Evolutionary conservation across 2,329 filamentous ascomycete species (phyloP).

Genomic region (Neonectria hederae): DNA sequence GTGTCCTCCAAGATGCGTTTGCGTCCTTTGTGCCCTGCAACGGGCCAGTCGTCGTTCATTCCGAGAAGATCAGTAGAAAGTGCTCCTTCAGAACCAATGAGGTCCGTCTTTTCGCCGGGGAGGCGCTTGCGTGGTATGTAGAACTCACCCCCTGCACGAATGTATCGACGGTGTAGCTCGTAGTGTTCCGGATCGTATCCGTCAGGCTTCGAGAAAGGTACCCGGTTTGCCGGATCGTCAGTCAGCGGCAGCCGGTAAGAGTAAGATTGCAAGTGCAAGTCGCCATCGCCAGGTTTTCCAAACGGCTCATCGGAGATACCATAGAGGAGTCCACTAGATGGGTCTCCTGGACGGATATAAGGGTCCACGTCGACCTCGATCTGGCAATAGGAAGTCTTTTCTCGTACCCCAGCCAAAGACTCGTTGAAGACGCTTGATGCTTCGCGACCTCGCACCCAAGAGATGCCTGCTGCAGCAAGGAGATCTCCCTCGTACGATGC

Average conservation of each 20-base stretch:
- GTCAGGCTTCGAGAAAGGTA: neutral
- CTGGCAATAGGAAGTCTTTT: neutral
- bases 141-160: neutral
- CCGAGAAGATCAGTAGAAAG: slow-evolving; percentile 1
- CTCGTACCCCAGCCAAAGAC: neutral
- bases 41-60: slow-evolving; percentile 8
- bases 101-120: neutral
- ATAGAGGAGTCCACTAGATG: neutral
- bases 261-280: slow-evolving; percentile 2
- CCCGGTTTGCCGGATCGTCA: neutral
- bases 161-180: neutral
- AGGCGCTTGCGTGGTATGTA: neutral
- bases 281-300: neutral
- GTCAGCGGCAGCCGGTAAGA: slow-evolving; percentile 1
- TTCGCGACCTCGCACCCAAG: neutral
- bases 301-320: slow-evolving; percentile 4
- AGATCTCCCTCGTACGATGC: slow-evolving; percentile 4
- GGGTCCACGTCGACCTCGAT: slow-evolving; percentile 4
- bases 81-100: slow-evolving; percentile 8
- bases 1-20: neutral
- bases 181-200: neutral
- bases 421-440: neutral
- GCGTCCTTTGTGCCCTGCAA: neutral
- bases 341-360: neutral
- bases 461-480: neutral